Evolutionary conservation across 805 yeast genomes (phyloP).

Genomic region (Candida koratica): DNA sequence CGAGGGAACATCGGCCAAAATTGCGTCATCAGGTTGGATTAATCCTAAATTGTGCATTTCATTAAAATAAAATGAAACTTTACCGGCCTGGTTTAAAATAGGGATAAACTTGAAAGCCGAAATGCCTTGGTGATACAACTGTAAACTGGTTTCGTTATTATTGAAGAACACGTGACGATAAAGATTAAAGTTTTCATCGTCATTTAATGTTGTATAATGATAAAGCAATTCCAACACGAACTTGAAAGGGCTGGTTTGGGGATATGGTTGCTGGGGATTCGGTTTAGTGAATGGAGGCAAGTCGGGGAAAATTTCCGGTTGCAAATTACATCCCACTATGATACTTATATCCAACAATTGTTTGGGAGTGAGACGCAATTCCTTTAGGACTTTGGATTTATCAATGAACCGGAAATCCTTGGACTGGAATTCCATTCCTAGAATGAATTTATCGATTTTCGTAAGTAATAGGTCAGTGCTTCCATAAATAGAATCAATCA

Average conservation of each 20-base stretch:
- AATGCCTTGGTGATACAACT: constrained; percentile 61
- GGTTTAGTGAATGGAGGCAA: constrained; percentile 46
- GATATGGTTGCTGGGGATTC: constrained; percentile 36
- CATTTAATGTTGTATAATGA: constrained; percentile 28
- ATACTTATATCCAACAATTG: constrained; percentile 74
- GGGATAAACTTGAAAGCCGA: constrained; percentile 71
- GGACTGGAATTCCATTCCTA: constrained; percentile 63
- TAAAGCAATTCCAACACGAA: constrained; percentile 37
- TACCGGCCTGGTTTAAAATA: constrained; percentile 63
- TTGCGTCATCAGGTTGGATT: constrained; percentile 16
- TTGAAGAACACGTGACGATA: constrained; percentile 47
- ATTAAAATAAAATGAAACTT: constrained; percentile 54
- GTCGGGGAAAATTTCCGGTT: constrained; percentile 56
- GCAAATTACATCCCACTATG: constrained; percentile 74
- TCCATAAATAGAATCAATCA: constrained; percentile 76
- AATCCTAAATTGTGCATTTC: constrained; percentile 37
- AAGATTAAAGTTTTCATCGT: constrained; percentile 23
- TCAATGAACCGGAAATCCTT: constrained; percentile 68
- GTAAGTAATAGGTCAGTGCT: constrained; percentile 75
- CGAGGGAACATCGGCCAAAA: constrained; percentile 12
- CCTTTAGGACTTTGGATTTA: constrained; percentile 52
- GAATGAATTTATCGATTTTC: constrained; percentile 63
- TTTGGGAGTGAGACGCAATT: constrained; percentile 55
- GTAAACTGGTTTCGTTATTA: constrained; percentile 43
- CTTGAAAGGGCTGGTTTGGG: constrained; percentile 38